phyloP scores from a whole-genome alignment of 805 yeast species.

The Clavispora carvajalis region DNA sequence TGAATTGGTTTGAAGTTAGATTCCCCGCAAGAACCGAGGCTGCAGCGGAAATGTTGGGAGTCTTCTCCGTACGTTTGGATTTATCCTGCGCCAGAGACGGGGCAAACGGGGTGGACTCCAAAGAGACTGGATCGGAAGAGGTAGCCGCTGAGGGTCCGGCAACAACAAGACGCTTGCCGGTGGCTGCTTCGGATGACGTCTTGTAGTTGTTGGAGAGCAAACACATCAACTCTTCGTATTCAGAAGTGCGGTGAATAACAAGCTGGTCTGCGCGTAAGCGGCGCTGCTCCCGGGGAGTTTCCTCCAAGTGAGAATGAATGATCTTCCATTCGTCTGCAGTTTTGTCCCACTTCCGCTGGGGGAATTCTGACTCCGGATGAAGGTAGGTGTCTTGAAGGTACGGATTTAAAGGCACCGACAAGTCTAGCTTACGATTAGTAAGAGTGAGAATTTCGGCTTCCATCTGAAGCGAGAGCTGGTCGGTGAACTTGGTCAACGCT shows the following conservation, averaged over 20 bases:
- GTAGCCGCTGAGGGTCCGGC: slow-evolving; percentile 27
- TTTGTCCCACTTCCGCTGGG: slow-evolving; percentile 41
- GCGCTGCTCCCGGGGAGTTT: slow-evolving; percentile 23
- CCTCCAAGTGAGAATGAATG: slow-evolving; percentile 27
- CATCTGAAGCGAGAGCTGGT: slow-evolving; percentile 69
- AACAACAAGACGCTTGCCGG: slow-evolving; percentile 35
- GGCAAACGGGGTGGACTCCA: slow-evolving; percentile 16
- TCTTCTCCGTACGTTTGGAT: slow-evolving; percentile 3
- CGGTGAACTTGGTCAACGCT: slow-evolving; percentile 69
- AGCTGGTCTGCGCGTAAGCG: slow-evolving; percentile 40
- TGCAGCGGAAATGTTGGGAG: slow-evolving; percentile 9
- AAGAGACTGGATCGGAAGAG: slow-evolving; percentile 8
- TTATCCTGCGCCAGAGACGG: slow-evolving; percentile 7
- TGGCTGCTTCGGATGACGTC: slow-evolving; percentile 30
- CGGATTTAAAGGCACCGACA: slow-evolving; percentile 71
- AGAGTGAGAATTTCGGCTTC: slow-evolving; percentile 83
- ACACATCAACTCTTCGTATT: slow-evolving; percentile 85
- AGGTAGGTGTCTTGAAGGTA: slow-evolving; percentile 44
- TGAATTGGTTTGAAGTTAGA: slow-evolving; percentile 59
- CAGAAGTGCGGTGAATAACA: slow-evolving; percentile 61
- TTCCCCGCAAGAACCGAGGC: slow-evolving; percentile 17
- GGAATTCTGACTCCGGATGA: slow-evolving; percentile 44
- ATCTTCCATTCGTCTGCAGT: slow-evolving; percentile 28
- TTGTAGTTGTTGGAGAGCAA: slow-evolving; percentile 36
- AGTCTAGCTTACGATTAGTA: slow-evolving; percentile 71